Evolutionary conservation across 2,329 filamentous ascomycete species (phyloP).

Genomic region (Diaporthe amygdali): DNA sequence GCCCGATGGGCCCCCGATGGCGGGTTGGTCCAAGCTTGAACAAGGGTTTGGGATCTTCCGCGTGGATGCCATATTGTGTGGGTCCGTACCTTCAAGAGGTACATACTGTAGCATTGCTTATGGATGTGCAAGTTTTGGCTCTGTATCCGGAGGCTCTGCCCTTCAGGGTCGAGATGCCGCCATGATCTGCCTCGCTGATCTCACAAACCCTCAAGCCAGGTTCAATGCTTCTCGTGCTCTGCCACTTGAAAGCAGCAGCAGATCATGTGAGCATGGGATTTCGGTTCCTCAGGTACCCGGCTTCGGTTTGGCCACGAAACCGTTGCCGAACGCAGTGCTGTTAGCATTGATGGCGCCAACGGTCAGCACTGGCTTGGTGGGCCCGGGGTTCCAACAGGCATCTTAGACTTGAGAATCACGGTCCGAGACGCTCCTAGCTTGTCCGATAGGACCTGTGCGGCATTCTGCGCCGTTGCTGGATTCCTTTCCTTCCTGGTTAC

Average conservation of each 20-base stretch:
- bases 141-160: neutral
- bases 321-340: neutral
- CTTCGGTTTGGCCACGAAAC: neutral
- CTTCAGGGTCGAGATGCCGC: neutral
- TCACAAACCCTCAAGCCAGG: neutral
- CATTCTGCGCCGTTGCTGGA: neutral
- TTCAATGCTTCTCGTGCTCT: neutral
- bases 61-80: conserved; percentile 12
- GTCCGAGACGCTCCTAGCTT: conserved; percentile 12
- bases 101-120: neutral
- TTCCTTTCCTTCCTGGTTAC: neutral
- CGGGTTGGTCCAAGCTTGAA: conserved; percentile 9
- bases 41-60: conserved; percentile 8
- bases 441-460: neutral
- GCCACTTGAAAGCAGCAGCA: neutral
- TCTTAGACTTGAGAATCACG: neutral
- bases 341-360: neutral
- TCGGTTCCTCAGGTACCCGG: conserved; percentile 8
- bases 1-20: neutral
- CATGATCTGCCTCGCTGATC: conserved; percentile 2
- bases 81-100: neutral
- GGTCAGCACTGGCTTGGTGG: conserved; percentile 1
- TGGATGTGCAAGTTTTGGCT: neutral
- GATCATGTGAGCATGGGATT: neutral
- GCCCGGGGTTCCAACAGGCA: neutral